A percentile compares a stretch with the other conserved stretches of the same genome.
Conservation (phyloP, 75 land plant species). For the Sequoia sempervirens region DNA sequence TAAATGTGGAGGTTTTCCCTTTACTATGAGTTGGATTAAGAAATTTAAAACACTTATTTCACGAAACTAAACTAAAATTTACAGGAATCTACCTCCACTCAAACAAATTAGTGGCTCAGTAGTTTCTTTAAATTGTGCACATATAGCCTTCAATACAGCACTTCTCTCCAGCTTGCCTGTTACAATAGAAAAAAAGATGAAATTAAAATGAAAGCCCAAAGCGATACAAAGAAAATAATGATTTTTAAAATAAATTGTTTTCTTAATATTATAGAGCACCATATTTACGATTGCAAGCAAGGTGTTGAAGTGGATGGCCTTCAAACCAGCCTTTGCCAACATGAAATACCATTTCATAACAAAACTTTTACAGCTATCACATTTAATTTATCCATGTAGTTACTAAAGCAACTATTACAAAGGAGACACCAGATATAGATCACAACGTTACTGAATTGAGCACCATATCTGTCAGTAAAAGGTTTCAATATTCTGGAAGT, state of each 20-base stretch:
- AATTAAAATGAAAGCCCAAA: background rate
- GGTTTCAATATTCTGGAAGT: background rate
- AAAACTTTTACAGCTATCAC: too few species aligned
- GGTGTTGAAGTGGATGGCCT: background rate
- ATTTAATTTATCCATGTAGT: too few species aligned
- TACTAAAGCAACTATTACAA: too few species aligned
- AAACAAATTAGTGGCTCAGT: background rate
- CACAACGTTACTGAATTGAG: background rate
- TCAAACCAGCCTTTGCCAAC: background rate
- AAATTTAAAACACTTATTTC: background rate
- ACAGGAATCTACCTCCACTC: conserved; percentile 29
- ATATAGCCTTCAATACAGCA: too few species aligned
- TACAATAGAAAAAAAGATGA: background rate
- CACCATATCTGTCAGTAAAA: background rate
- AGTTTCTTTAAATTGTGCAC: too few species aligned
- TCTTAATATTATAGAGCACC: background rate
- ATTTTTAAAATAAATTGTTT: background rate
- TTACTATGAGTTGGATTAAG: background rate
- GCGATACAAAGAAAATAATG: background rate
- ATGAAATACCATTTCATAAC: too few species aligned
- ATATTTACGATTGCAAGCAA: background rate
- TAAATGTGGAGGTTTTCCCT: background rate
- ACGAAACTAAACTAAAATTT: background rate
- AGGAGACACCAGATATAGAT: background rate
- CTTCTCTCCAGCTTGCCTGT: too few species aligned